Conservation (phyloP, 2,329 filamentous ascomycete species). For the Aspergillus texensis region DNA sequence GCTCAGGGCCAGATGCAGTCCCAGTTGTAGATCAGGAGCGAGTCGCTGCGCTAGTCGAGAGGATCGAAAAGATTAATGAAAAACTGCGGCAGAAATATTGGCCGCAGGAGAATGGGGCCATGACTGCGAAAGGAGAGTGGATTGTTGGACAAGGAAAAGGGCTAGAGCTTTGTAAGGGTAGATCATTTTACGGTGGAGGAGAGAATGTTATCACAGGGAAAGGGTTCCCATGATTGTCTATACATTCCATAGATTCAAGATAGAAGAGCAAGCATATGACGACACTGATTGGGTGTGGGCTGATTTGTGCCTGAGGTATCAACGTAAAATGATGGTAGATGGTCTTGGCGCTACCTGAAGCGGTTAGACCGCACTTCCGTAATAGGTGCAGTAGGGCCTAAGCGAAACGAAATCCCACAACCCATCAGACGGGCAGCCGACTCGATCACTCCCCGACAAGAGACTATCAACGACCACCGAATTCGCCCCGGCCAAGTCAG, state of each 20-base stretch:
- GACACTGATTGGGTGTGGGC: not conserved
- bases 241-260: not conserved
- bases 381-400: slow-evolving; percentile 45
- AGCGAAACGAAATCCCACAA: slow-evolving; percentile 51
- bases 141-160: slow-evolving; percentile 83
- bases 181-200: slow-evolving; percentile 86
- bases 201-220: slow-evolving; percentile 63
- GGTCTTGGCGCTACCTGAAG: slow-evolving; percentile 28
- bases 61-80: slow-evolving; percentile 74
- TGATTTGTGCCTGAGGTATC: slow-evolving; percentile 22
- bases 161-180: slow-evolving; percentile 72
- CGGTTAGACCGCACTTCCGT: slow-evolving; percentile 32
- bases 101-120: slow-evolving; percentile 52
- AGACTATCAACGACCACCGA: slow-evolving; percentile 46
- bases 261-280: not conserved
- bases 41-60: slow-evolving; percentile 66
- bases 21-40: slow-evolving; percentile 50
- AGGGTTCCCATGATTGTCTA: slow-evolving; percentile 43
- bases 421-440: slow-evolving; percentile 33
- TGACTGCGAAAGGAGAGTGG: slow-evolving; percentile 69
- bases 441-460: slow-evolving; percentile 41
- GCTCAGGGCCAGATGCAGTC: slow-evolving; percentile 37
- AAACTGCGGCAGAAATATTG: slow-evolving; percentile 75
- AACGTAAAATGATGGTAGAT: not conserved
- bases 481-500: slow-evolving; percentile 48